A percentile compares a stretch with the other conserved stretches of the same genome.
Evolutionary conservation across 371 early-diverging fungal genomes (phyloP).

Genomic region (Quaeritorhiza haematococci): DNA sequence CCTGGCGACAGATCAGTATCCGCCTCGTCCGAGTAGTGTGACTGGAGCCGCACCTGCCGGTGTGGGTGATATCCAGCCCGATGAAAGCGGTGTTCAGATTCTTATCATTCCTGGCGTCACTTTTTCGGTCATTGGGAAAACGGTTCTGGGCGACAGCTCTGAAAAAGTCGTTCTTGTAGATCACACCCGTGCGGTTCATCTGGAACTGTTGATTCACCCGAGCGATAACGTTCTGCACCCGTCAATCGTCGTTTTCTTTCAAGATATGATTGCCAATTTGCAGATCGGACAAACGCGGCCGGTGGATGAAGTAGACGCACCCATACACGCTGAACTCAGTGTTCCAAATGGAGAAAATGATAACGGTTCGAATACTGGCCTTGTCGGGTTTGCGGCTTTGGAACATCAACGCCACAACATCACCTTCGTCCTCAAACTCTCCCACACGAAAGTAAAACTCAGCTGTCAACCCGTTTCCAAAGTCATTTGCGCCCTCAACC

Average conservation of each 20-base stretch:
- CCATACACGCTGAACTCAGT: too few relatives aligned
- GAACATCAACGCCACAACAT: conserved; percentile 16
- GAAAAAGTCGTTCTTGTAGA: conserved; percentile 25
- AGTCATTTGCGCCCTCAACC: conserved; percentile 63
- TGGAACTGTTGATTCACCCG: conserved; percentile 66
- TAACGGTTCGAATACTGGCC: neutral
- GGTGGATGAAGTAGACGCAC: conserved; percentile 7
- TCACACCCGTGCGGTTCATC: conserved; percentile 50
- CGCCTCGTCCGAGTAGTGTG: too few relatives aligned
- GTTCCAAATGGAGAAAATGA: too few relatives aligned
- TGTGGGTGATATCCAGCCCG: too few relatives aligned
- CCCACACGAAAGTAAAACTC: conserved; percentile 64
- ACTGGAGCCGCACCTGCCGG: too few relatives aligned
- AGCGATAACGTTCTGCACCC: conserved; percentile 76
- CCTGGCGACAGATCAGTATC: too few relatives aligned
- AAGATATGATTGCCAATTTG: conserved; percentile 60
- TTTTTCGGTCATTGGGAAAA: conserved; percentile 54
- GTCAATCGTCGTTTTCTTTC: conserved; percentile 65
- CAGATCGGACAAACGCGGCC: conserved; percentile 43
- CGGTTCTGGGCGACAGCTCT: conserved; percentile 51
- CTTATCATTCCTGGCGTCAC: conserved; percentile 66
- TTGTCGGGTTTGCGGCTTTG: neutral
- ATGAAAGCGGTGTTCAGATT: conserved; percentile 39
- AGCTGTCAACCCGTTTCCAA: conserved; percentile 76
- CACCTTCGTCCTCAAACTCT: conserved; percentile 49